A percentile compares a stretch with the other conserved stretches of the same genome.
Evolutionary conservation across 495 filamentous ascomycete species (phyloP).

Genomic region (Pyrenopolyporus hunteri): DNA sequence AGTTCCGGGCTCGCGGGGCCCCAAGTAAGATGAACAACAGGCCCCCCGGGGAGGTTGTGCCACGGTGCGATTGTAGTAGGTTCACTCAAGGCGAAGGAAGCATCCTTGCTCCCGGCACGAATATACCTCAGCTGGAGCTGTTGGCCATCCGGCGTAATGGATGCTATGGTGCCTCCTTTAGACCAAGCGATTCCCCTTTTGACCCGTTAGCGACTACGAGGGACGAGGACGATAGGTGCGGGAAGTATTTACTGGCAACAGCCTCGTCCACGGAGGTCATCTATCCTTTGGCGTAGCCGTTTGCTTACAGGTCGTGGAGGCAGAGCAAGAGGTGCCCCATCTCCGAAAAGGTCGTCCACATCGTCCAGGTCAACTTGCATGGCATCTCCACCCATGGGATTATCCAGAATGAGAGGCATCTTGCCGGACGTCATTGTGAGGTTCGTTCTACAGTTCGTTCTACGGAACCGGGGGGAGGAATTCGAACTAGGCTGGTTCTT

Average conservation of each 20-base stretch:
- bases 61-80: conserved; percentile 47
- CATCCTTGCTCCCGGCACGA: conserved; percentile 69
- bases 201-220: conserved; percentile 26
- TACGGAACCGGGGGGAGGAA: no score
- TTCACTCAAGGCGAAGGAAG: conserved; percentile 78
- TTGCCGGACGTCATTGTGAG: conserved; percentile 41
- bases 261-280: conserved; percentile 77
- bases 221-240: neutral
- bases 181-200: conserved; percentile 87
- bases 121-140: conserved; percentile 74
- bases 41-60: conserved; percentile 53
- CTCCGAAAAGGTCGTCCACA: conserved; percentile 77
- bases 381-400: conserved; percentile 36
- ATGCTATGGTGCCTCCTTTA: conserved; percentile 83
- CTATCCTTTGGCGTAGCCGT: conserved; percentile 72
- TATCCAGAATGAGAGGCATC: conserved; percentile 48
- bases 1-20: conserved; percentile 72
- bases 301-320: conserved; percentile 62
- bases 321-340: conserved; percentile 63
- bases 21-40: conserved; percentile 80
- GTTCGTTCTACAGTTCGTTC: no score
- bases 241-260: conserved; percentile 74
- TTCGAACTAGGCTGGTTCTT: neutral
- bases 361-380: conserved; percentile 77
- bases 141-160: conserved; percentile 72